These are phyloP conservation scores for Kickxella alabastrina DNA, from an alignment of 192 early-diverging fungal species.

Conservation along the genomic window DNA sequence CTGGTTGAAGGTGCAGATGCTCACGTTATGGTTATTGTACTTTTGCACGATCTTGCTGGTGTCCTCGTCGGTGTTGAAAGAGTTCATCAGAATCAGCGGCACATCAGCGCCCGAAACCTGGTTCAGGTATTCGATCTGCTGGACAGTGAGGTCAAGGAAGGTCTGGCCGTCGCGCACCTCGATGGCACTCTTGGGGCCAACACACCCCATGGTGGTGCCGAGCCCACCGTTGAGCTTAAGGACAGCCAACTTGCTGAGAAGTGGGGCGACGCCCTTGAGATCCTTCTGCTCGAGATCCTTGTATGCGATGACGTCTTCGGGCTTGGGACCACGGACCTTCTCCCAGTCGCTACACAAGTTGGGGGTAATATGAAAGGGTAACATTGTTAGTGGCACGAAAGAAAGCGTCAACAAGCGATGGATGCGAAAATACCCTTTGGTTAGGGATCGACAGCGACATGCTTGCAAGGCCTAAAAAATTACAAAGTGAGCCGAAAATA, in stretches of 20 bases:
- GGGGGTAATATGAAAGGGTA: not conserved
- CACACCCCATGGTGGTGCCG: slow-evolving; percentile 98
- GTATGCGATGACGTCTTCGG: slow-evolving; percentile 85
- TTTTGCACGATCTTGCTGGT: slow-evolving; percentile 98
- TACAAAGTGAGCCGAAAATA: no score
- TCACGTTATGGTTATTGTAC: slow-evolving; percentile 86
- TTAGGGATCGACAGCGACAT: no score
- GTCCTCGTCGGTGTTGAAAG: slow-evolving; percentile 99
- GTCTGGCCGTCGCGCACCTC: slow-evolving; percentile 99
- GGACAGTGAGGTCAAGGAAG: slow-evolving; percentile 96
- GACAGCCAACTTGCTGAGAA: slow-evolving; percentile 90
- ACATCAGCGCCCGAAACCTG: slow-evolving; percentile 82
- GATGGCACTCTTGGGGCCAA: slow-evolving; percentile 97
- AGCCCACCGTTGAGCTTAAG: slow-evolving; percentile 99
- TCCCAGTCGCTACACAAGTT: slow-evolving; percentile 76
- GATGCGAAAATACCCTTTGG: no score
- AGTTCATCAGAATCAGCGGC: slow-evolving; percentile 99
- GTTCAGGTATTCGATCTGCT: slow-evolving; percentile 98
- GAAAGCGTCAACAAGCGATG: no score
- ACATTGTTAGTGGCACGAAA: no score
- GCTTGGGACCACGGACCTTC: slow-evolving; percentile 86
- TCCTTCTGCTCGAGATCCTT: slow-evolving; percentile 56
- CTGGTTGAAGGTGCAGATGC: slow-evolving; percentile 98
- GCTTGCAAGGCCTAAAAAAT: no score
- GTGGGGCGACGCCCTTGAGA: slow-evolving; percentile 45